Percentiles rank a stretch among this genome's conserved stretches.
Conservation (phyloP, 192 early-diverging fungal species). For the Backusella liffmaniae region DNA sequence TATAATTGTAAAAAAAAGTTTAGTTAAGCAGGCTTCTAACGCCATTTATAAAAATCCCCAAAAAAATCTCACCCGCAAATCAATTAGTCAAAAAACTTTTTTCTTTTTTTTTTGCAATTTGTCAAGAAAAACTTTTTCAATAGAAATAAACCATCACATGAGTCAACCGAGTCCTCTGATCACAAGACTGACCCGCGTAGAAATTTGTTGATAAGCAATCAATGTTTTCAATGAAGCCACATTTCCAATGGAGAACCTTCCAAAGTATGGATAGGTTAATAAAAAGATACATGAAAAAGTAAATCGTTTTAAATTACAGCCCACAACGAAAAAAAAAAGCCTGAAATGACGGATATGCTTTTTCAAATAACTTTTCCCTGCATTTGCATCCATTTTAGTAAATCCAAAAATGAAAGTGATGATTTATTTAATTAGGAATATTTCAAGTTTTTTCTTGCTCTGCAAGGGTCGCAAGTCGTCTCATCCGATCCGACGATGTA, state of each 20-base stretch:
- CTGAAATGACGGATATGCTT: too few species aligned
- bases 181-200: not conserved
- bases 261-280: too few species aligned
- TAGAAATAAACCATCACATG: not conserved
- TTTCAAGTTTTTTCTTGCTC: constrained; percentile 15
- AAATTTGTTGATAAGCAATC: not conserved
- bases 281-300: too few species aligned
- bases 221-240: not conserved
- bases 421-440: not conserved
- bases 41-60: not conserved
- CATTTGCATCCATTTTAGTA: too few species aligned
- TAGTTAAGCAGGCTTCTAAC: not conserved
- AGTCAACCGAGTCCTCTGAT: not conserved
- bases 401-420: not conserved
- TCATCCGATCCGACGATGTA: constrained; percentile 24
- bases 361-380: too few species aligned
- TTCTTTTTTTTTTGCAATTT: too few species aligned
- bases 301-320: too few species aligned
- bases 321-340: too few species aligned
- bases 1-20: not conserved
- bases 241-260: too few species aligned
- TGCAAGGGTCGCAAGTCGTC: constrained; percentile 21
- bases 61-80: not conserved
- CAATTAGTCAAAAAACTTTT: too few species aligned
- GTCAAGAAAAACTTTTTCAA: too few species aligned